phyloP scores from a whole-genome alignment of 208 protist species.

The Wallacemonas sp. region DNA sequence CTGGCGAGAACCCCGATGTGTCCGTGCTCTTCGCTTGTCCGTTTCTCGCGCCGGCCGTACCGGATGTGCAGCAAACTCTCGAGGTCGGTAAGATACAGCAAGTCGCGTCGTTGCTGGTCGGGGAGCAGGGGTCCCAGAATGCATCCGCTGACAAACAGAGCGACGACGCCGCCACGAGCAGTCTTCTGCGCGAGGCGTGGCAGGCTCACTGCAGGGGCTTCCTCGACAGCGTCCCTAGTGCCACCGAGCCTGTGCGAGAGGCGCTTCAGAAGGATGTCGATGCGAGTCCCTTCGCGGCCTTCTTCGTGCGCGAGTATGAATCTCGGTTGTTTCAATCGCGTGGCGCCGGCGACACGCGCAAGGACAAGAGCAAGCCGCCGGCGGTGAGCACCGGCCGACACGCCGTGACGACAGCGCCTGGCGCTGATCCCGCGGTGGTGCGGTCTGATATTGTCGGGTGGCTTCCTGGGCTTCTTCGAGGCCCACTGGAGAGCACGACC shows the following conservation, averaged over 20 bases:
- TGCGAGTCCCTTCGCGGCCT: not conserved
- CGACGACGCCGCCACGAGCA: not conserved
- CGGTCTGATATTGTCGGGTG: not conserved
- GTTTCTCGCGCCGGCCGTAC: constrained; percentile 31
- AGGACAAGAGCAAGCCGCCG: not conserved
- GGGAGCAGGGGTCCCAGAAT: constrained; percentile 3
- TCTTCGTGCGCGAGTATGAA: not conserved
- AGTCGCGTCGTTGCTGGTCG: constrained; percentile 24
- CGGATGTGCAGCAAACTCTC: constrained; percentile 29
- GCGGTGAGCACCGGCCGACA: not conserved
- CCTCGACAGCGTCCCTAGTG: not conserved
- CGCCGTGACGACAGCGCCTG: not conserved
- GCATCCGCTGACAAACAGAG: not conserved
- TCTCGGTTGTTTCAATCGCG: not conserved
- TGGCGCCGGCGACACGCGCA: not conserved
- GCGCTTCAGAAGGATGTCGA: not conserved
- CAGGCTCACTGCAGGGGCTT: not conserved
- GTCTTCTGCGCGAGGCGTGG: not conserved
- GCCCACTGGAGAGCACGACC: not conserved
- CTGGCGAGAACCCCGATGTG: constrained; percentile 18
- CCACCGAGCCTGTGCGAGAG: not conserved
- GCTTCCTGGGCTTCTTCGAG: not conserved
- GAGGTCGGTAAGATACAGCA: constrained; percentile 47
- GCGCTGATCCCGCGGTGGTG: not conserved
- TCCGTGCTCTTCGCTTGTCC: constrained; percentile 35